A percentile compares a stretch with the other conserved stretches of the same genome.
Evolutionary conservation across 495 filamentous ascomycete genomes (phyloP).

Genomic region (Cudoniella acicularis): DNA sequence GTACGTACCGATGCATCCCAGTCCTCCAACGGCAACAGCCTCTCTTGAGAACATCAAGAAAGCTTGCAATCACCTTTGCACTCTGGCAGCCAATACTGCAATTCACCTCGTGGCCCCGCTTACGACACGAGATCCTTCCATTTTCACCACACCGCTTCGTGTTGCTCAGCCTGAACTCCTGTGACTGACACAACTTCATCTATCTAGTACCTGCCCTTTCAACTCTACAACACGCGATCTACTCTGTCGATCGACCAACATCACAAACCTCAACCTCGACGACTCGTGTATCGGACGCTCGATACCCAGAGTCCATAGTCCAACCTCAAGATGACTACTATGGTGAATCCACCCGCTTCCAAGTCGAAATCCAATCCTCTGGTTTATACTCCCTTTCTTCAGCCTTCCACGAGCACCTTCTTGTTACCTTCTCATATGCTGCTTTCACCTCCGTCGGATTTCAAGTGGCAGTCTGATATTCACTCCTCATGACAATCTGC

Average conservation of each 20-base stretch:
- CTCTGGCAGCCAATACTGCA: too few species aligned
- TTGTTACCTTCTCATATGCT: slow-evolving; percentile 17
- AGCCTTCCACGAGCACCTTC: slow-evolving; percentile 22
- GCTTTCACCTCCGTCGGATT: slow-evolving; percentile 16
- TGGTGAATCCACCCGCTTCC: slow-evolving; percentile 40
- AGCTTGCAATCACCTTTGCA: too few species aligned
- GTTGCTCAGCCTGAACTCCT: slow-evolving; percentile 19
- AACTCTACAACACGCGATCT: slow-evolving; percentile 13
- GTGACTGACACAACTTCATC: slow-evolving; percentile 18
- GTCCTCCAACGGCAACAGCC: not conserved
- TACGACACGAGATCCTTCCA: slow-evolving; percentile 16
- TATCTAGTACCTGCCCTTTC: slow-evolving; percentile 13
- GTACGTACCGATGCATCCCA: slow-evolving; percentile 27
- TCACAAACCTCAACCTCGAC: slow-evolving; percentile 13
- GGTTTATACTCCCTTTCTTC: slow-evolving; percentile 37
- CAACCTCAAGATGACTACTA: slow-evolving; percentile 45
- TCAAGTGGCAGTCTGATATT: too few species aligned
- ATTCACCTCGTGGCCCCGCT: slow-evolving; percentile 9
- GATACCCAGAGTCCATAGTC: slow-evolving; percentile 32
- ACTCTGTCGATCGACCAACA: slow-evolving; percentile 13
- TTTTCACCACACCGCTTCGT: slow-evolving; percentile 21
- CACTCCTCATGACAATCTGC: not conserved
- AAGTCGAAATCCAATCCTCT: slow-evolving; percentile 32
- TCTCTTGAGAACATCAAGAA: too few species aligned
- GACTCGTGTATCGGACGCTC: slow-evolving; percentile 27